Percentiles rank a stretch among this genome's conserved stretches.
Conservation (phyloP, 768 basidiomycete species). For the Phylloporus sp. region DNA sequence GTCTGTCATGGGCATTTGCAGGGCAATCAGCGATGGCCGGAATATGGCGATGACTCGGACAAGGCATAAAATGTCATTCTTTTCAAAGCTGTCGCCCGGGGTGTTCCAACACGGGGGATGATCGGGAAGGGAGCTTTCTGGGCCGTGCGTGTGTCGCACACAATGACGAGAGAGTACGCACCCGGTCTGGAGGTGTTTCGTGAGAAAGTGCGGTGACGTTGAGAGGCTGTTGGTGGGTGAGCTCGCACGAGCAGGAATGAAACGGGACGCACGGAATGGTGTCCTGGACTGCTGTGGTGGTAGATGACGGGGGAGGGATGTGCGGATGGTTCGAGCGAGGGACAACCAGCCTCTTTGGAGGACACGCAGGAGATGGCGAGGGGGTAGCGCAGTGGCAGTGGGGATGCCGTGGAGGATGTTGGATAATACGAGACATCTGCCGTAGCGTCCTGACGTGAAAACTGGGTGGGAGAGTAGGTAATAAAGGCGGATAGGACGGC, state of each 20-base stretch:
- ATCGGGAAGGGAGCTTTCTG: slow-evolving; percentile 34
- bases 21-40: slow-evolving; percentile 92
- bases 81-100: slow-evolving; percentile 72
- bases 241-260: slow-evolving; percentile 32
- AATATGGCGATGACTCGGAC: slow-evolving; percentile 93
- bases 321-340: slow-evolving; percentile 23
- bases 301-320: slow-evolving; percentile 44
- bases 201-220: slow-evolving; percentile 69
- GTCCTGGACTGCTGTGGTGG: slow-evolving; percentile 35
- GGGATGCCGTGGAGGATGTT: too few species aligned
- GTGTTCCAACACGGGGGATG: slow-evolving; percentile 32
- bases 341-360: slow-evolving; percentile 27
- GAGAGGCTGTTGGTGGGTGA: slow-evolving; percentile 59
- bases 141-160: slow-evolving; percentile 39
- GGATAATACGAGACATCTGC: slow-evolving; percentile 34
- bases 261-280: slow-evolving; percentile 24
- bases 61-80: slow-evolving; percentile 91
- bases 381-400: slow-evolving; percentile 43
- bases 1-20: slow-evolving; percentile 95
- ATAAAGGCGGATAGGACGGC: slow-evolving; percentile 25
- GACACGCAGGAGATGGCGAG: slow-evolving; percentile 31
- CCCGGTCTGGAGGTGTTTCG: slow-evolving; percentile 88
- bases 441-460: slow-evolving; percentile 33
- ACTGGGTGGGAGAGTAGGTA: slow-evolving; percentile 29
- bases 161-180: slow-evolving; percentile 44